Evolutionary conservation across 2,329 filamentous ascomycete species (phyloP), one percentile per base, ranked within the genome.

Genomic region (Nemania diffusa): DNA sequence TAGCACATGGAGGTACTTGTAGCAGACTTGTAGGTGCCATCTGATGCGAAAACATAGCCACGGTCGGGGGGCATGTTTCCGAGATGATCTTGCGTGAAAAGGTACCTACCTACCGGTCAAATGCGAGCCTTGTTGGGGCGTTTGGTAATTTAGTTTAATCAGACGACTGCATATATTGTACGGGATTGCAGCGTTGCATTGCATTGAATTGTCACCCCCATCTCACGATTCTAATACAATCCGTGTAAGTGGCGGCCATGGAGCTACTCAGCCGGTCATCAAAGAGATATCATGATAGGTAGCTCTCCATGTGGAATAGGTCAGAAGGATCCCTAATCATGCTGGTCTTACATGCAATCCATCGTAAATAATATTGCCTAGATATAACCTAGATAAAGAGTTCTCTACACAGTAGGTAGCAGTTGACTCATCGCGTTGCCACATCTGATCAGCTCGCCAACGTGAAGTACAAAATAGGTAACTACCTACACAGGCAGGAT

Each of bases 351-450:
- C 40, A 34, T 15, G 22, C 57, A 60, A 34, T 29, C 51, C 27
- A 46, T 9, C 15, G 15, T 46, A 37, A 52, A 42, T 17, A 42
- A 22, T n/a, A 27, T 34, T 62, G 58, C 50, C 24, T 52, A 32
- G 9, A 32, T 42, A 17, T 4, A 4, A 17, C 40, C 40, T n/a
- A 9, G 29, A 32, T 5, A 9, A 5, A 9, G 29, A 5, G 29
- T 32, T 5, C 29, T 32, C 5, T 32, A n/a, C n/a, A n/a, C n/a
- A n/a, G n/a, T n/a, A n/a, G n/a, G n/a, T n/a, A n/a, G 13, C 26
- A 8, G 9, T 58, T 64, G 62, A 64, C 62, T 64, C 62, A 64
- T 59, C 48, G n/a, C 50, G 27, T 27, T 51, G 29, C 15, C 20
- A 32, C 20, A n/a, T 42, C 32, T 61, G 8, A 9, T 32, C 44